phyloP scores from a whole-genome alignment of 2,329 filamentous ascomycete species.

The Colletotrichum costaricense region DNA sequence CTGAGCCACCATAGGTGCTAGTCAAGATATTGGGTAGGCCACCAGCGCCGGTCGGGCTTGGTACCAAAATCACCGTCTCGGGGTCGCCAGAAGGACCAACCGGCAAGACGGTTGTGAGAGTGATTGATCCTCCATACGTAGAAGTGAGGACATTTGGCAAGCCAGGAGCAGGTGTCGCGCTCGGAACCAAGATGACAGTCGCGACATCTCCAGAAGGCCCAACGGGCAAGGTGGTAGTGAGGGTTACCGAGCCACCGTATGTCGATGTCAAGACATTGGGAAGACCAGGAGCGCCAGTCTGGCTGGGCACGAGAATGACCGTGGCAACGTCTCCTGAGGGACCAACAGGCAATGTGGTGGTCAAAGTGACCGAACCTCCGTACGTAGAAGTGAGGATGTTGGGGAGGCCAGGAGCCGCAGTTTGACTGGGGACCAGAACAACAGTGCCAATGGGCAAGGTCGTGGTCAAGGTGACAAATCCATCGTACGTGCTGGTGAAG shows the following conservation, averaged over 20 bases:
- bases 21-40: slow-evolving; percentile 2
- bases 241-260: not conserved
- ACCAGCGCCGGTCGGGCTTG: not conserved
- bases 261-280: not conserved
- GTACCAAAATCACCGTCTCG: not conserved
- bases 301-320: not conserved
- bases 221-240: not conserved
- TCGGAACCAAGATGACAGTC: slow-evolving; percentile 3
- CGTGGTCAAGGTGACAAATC: not conserved
- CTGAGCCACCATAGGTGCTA: slow-evolving; percentile 17
- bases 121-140: not conserved
- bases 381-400: not conserved
- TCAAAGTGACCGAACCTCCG: not conserved
- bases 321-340: not conserved
- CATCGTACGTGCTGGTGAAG: slow-evolving; percentile 6
- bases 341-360: not conserved
- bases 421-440: not conserved
- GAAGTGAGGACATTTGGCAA: not conserved
- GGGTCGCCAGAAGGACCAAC: not conserved
- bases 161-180: not conserved
- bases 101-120: not conserved
- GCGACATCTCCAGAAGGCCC: not conserved
- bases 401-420: not conserved
- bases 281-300: not conserved
- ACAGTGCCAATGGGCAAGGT: not conserved